Percentiles rank a stretch among this genome's conserved stretches.
Evolutionary conservation across 2,329 filamentous ascomycete genomes (phyloP).

Genomic region (Sphaerostilbella broomeana): DNA sequence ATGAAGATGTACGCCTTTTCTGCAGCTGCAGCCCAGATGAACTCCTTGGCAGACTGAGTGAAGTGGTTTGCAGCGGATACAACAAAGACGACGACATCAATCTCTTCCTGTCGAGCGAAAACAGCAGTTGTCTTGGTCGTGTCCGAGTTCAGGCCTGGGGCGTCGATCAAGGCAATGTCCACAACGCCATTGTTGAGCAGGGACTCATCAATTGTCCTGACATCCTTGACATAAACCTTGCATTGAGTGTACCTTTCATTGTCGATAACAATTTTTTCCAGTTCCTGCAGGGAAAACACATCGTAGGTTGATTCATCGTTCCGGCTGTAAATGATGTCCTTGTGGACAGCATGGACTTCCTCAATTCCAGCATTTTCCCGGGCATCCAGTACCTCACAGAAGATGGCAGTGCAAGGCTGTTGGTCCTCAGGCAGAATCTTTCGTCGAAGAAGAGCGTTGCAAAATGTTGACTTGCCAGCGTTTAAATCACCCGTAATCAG

Average conservation of each 20-base stretch:
- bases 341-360: conserved; percentile 92
- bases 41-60: conserved; percentile 94
- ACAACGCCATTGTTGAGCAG: conserved; percentile 96
- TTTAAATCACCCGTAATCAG: conserved; percentile 93
- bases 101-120: conserved; percentile 95
- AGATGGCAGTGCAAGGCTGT: conserved; percentile 96
- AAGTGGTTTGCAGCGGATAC: conserved; percentile 98
- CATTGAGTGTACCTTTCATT: conserved; percentile 86
- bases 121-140: conserved; percentile 96
- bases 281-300: conserved; percentile 67
- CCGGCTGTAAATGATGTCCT: conserved; percentile 70
- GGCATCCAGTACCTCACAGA: conserved; percentile 92
- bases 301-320: conserved; percentile 93
- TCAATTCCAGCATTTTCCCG: conserved; percentile 86
- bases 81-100: conserved; percentile 97
- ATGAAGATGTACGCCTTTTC: conserved; percentile 99
- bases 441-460: conserved; percentile 87
- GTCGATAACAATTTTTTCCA: conserved; percentile 86
- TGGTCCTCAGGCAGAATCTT: conserved; percentile 95
- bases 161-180: conserved; percentile 95
- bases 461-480: conserved; percentile 97
- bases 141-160: conserved; percentile 89
- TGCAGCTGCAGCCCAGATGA: conserved; percentile 88
- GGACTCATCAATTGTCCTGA: conserved; percentile 82
- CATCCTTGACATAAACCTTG: conserved; percentile 94